These are phyloP conservation scores for Wickerhamomyces sydowiorum DNA, from an alignment of 805 yeast genomes.

Conservation along the genomic window DNA sequence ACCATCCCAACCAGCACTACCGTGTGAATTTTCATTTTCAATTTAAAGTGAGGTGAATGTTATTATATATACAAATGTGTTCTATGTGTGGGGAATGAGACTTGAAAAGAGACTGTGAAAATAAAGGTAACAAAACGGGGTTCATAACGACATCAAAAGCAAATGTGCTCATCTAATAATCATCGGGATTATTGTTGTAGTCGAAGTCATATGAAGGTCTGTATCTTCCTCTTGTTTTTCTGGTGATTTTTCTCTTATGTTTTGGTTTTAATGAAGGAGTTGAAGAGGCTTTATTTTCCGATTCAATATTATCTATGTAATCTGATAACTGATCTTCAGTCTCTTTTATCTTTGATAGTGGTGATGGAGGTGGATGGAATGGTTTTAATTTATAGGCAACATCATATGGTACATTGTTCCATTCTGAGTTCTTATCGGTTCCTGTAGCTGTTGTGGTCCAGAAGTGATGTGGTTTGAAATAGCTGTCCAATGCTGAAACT, in stretches of 20 bases:
- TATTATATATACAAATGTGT: slow-evolving; percentile 27
- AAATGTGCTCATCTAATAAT: not conserved
- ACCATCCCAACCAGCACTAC: no score
- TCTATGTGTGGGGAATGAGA: not conserved
- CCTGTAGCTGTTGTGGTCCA: not conserved
- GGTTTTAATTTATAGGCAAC: not conserved
- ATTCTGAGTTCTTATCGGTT: not conserved
- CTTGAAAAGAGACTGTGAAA: not conserved
- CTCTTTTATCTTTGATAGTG: not conserved
- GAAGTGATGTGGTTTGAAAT: not conserved
- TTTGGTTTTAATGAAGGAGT: slow-evolving; percentile 3
- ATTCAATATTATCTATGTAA: not conserved
- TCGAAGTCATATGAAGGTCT: not conserved
- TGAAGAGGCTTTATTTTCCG: slow-evolving; percentile 16
- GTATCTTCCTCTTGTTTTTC: slow-evolving; percentile 21
- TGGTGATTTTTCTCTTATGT: slow-evolving; percentile 22
- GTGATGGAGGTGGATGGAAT: not conserved
- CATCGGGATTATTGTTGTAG: not conserved
- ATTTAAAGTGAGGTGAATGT: slow-evolving; percentile 17
- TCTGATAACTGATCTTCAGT: not conserved
- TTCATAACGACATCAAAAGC: not conserved
- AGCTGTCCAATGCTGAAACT: not conserved
- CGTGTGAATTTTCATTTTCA: slow-evolving; percentile 6
- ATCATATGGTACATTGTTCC: not conserved
- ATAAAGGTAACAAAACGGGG: not conserved